These are phyloP conservation scores for Aaosphaeria arxii DNA, from an alignment of 2,329 filamentous ascomycete genomes.

Conservation along the genomic window DNA sequence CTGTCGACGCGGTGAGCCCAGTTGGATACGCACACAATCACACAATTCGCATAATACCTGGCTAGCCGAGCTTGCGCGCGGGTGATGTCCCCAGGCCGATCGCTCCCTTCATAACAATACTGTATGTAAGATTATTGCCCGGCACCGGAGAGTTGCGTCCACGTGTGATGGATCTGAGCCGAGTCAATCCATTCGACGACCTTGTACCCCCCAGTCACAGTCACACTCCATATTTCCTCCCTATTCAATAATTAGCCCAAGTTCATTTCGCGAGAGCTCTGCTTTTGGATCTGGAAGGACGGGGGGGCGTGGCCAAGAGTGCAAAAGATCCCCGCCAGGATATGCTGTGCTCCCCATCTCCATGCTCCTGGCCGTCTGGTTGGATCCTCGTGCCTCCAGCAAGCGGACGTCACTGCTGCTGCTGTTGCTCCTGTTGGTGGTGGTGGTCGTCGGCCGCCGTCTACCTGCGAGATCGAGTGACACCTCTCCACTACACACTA, in stretches of 20 bases:
- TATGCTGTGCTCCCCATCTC: conserved; percentile 6
- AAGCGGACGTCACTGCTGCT: conserved; percentile 2
- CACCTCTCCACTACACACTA: not conserved
- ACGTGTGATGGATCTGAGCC: not conserved
- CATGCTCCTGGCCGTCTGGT: conserved; percentile 9
- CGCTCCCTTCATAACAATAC: too few relatives aligned
- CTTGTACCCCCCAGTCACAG: not conserved
- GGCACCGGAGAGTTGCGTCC: not conserved
- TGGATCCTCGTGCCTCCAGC: conserved; percentile 1
- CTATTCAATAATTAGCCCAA: not conserved
- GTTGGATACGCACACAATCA: too few relatives aligned
- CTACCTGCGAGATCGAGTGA: conserved; percentile 6
- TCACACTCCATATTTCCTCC: not conserved
- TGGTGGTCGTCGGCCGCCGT: not conserved
- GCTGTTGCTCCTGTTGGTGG: not conserved
- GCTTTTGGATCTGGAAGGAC: too few relatives aligned
- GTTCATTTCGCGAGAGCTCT: not conserved
- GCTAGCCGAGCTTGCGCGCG: too few relatives aligned
- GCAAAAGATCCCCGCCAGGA: conserved; percentile 4
- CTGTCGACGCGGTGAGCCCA: too few relatives aligned
- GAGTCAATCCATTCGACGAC: not conserved
- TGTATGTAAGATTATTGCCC: too few relatives aligned
- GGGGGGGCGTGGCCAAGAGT: not conserved
- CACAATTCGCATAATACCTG: too few relatives aligned
- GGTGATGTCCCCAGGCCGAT: too few relatives aligned